Percentiles rank a stretch among this genome's conserved stretches.
Conservation (phyloP, 2,329 filamentous ascomycete genomes). For the Penicillium expansum region DNA sequence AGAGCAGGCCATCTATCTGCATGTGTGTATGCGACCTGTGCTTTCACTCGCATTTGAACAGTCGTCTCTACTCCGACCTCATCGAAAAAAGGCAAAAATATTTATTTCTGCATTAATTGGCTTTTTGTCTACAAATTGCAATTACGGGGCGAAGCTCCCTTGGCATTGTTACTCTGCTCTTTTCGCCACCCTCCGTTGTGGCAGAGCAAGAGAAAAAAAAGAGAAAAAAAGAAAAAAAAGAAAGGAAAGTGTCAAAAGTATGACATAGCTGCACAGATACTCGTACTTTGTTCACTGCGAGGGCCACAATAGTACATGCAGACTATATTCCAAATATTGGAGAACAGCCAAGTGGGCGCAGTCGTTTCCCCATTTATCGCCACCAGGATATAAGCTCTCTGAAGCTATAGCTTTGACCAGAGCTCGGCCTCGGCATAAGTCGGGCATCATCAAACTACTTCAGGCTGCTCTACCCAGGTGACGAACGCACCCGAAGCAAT, state of each 20-base stretch:
- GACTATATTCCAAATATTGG: neutral
- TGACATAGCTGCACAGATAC: neutral
- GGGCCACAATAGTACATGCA: neutral
- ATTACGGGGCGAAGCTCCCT: neutral
- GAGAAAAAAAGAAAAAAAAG: neutral
- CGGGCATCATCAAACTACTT: neutral
- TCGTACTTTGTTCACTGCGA: neutral
- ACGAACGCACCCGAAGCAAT: neutral
- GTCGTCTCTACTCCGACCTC: neutral
- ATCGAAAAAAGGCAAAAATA: neutral
- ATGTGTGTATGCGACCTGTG: slow-evolving; percentile 3
- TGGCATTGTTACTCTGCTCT: neutral
- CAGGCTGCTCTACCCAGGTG: neutral
- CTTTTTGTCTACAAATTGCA: neutral
- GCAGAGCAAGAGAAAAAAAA: neutral
- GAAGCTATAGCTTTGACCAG: neutral
- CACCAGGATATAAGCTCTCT: neutral
- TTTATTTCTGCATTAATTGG: neutral
- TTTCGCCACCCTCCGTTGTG: neutral
- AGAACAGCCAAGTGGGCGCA: neutral
- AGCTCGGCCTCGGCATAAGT: neutral
- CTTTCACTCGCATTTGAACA: neutral
- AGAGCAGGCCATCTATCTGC: neutral
- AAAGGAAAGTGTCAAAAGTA: neutral
- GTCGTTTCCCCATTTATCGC: neutral